Percentiles rank a stretch among this genome's conserved stretches.
Conservation (phyloP, 2,329 filamentous ascomycete species). For the Chaetomium strumarium region DNA sequence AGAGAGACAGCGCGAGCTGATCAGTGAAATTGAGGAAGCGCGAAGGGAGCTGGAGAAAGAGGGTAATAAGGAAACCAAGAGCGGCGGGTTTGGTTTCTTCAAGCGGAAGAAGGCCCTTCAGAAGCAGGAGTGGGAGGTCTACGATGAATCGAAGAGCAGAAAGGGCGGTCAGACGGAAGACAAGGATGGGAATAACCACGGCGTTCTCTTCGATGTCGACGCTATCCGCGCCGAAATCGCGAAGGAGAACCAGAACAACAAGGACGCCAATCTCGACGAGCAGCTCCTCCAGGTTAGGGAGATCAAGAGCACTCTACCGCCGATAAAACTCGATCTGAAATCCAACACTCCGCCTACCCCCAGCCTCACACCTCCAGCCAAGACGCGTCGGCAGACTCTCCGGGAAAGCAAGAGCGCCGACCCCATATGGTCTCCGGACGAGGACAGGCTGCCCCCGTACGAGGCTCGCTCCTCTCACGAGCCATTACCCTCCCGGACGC, state of each 20-base stretch:
- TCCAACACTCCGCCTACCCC: slow-evolving; percentile 12
- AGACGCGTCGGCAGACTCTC: slow-evolving; percentile 31
- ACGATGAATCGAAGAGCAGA: slow-evolving; percentile 59
- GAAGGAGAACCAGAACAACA: slow-evolving; percentile 47
- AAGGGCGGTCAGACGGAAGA: slow-evolving; percentile 40
- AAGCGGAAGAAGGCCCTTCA: slow-evolving; percentile 72
- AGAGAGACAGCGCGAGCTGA: slow-evolving; percentile 82
- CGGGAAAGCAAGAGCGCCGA: slow-evolving; percentile 46
- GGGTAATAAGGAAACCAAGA: slow-evolving; percentile 47
- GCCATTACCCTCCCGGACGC: slow-evolving; percentile 5
- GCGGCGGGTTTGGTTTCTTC: slow-evolving; percentile 64
- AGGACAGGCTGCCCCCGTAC: slow-evolving; percentile 20
- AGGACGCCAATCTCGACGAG: slow-evolving; percentile 27
- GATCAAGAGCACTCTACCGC: slow-evolving; percentile 80
- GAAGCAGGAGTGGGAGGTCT: slow-evolving; percentile 91
- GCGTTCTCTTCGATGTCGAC: slow-evolving; percentile 89
- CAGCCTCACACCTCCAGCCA: slow-evolving; percentile 31
- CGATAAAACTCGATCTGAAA: slow-evolving; percentile 69
- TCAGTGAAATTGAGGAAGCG: slow-evolving; percentile 94
- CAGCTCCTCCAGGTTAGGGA: slow-evolving; percentile 61
- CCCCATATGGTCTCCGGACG: slow-evolving; percentile 26
- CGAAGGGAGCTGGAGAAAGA: slow-evolving; percentile 79
- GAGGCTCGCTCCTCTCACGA: slow-evolving; percentile 18
- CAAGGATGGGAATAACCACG: slow-evolving; percentile 47
- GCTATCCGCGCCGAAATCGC: slow-evolving; percentile 84